Conservation (phyloP, 2,329 filamentous ascomycete species). For the Pseudogymnoascus sp. region DNA sequence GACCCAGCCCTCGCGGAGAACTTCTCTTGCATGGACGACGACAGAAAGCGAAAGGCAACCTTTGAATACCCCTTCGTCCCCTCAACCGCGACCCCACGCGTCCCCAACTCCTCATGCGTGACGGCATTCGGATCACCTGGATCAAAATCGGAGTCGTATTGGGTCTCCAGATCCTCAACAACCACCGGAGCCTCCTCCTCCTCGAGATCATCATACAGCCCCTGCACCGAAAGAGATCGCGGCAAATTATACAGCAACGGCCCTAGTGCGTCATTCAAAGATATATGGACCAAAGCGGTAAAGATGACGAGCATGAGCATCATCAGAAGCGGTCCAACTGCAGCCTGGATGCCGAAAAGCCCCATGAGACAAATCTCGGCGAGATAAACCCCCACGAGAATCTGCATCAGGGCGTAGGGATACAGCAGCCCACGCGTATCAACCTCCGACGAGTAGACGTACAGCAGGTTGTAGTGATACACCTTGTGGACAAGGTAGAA, state of each 20-base stretch:
- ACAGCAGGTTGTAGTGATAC: slow-evolving; percentile 58
- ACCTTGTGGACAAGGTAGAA: slow-evolving; percentile 55
- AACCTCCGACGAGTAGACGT: slow-evolving; percentile 50
- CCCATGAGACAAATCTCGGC: slow-evolving; percentile 54
- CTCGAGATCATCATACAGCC: slow-evolving; percentile 13
- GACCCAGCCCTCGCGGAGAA: neutral
- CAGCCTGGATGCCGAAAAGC: slow-evolving; percentile 48
- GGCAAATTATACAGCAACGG: slow-evolving; percentile 25
- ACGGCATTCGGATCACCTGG: slow-evolving; percentile 14
- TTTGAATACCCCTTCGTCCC: slow-evolving; percentile 18
- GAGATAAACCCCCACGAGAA: slow-evolving; percentile 55
- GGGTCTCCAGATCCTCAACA: slow-evolving; percentile 22
- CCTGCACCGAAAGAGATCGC: slow-evolving; percentile 23
- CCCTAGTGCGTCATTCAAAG: slow-evolving; percentile 21
- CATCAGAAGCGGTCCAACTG: slow-evolving; percentile 45
- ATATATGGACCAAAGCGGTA: slow-evolving; percentile 45
- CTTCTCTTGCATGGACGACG: neutral
- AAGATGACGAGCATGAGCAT: slow-evolving; percentile 49
- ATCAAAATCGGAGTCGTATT: slow-evolving; percentile 28
- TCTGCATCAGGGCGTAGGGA: slow-evolving; percentile 52
- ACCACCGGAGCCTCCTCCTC: neutral
- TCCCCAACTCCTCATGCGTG: slow-evolving; percentile 19
- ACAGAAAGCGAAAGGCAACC: slow-evolving; percentile 17
- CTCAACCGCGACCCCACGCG: slow-evolving; percentile 1
- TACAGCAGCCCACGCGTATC: slow-evolving; percentile 60